Conservation (phyloP, 2,329 filamentous ascomycete genomes). For the Diaporthe batatas region DNA sequence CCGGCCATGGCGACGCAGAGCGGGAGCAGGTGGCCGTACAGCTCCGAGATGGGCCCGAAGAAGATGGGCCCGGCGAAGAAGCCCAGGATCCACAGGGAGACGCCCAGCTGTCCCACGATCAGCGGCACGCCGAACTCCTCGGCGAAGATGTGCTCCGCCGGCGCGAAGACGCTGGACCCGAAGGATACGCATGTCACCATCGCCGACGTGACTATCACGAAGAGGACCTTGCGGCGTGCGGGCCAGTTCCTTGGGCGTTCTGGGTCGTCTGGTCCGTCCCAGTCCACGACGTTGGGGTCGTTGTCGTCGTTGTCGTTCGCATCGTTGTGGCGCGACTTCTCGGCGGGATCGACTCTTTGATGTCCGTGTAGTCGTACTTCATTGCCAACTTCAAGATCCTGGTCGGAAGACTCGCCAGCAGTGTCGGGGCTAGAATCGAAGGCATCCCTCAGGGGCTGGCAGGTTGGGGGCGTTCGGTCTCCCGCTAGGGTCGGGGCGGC, state of each 20-base stretch:
- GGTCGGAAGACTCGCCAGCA: background rate
- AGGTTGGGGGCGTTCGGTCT: slow-evolving; percentile 13
- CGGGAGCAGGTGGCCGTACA: slow-evolving; percentile 42
- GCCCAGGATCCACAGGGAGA: slow-evolving; percentile 42
- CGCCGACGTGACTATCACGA: slow-evolving; percentile 41
- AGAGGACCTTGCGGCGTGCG: slow-evolving; percentile 38
- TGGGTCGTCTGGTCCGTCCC: slow-evolving; percentile 44
- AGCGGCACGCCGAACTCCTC: slow-evolving; percentile 40
- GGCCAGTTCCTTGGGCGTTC: slow-evolving; percentile 44
- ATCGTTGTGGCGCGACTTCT: background rate
- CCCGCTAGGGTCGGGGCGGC: slow-evolving; percentile 20
- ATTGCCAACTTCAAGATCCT: background rate
- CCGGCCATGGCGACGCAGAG: slow-evolving; percentile 41
- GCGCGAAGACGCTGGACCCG: slow-evolving; percentile 44
- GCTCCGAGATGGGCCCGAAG: slow-evolving; percentile 42
- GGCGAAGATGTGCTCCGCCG: slow-evolving; percentile 40
- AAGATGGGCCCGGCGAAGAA: slow-evolving; percentile 43
- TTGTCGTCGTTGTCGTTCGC: background rate
- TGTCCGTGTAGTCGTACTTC: background rate
- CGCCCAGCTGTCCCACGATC: slow-evolving; percentile 43
- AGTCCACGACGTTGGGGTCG: slow-evolving; percentile 37
- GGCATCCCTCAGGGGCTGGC: background rate
- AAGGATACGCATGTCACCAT: slow-evolving; percentile 43
- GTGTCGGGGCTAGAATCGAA: slow-evolving; percentile 5
- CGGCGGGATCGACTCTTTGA: background rate